Conservation (phyloP, 2,329 filamentous ascomycete genomes). For the Penicillium crustosum region DNA sequence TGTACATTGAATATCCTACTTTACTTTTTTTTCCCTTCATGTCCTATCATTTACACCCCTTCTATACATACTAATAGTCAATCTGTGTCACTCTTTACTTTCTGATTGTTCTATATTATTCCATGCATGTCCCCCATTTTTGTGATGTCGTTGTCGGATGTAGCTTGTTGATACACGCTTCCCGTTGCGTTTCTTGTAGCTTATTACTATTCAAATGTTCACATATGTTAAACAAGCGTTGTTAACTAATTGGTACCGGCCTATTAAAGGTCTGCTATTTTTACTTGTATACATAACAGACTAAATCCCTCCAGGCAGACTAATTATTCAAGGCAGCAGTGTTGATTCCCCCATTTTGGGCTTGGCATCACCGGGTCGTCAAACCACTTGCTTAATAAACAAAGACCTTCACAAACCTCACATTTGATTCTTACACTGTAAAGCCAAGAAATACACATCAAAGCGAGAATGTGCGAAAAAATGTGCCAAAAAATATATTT, state of each 20-base stretch:
- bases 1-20: slow-evolving; percentile 19
- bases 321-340: not conserved
- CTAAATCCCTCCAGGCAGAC: not conserved
- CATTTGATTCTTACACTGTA: not conserved
- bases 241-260: no score
- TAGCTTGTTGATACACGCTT: not conserved
- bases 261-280: no score
- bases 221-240: not conserved
- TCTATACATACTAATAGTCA: slow-evolving; percentile 25
- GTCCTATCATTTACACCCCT: slow-evolving; percentile 16
- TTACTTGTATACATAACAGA: no score
- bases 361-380: not conserved
- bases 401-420: not conserved
- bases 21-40: slow-evolving; percentile 9
- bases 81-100: slow-evolving; percentile 14
- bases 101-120: slow-evolving; percentile 14
- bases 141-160: not conserved
- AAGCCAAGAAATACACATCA: not conserved
- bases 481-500: not conserved
- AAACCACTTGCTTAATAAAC: not conserved
- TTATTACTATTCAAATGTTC: slow-evolving; percentile 1
- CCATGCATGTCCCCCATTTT: not conserved
- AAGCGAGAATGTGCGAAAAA: not conserved
- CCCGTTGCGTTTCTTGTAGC: slow-evolving; percentile 8
- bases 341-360: not conserved